These are phyloP conservation scores for Penicillium mononematosum DNA, from an alignment of 495 filamentous ascomycete genomes.

Conservation along the genomic window DNA sequence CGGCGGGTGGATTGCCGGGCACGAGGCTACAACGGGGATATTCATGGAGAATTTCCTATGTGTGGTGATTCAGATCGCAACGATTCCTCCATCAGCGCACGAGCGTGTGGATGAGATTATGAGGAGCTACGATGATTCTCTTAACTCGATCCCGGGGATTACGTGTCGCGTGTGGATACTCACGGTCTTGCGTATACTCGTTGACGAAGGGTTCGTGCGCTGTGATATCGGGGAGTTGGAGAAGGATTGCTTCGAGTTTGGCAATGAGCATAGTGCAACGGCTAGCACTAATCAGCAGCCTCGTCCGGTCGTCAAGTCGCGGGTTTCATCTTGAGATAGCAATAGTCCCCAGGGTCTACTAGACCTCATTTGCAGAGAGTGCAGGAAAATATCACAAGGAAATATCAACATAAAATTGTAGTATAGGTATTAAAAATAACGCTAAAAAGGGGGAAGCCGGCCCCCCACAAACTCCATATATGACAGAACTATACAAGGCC, in stretches of 20 bases:
- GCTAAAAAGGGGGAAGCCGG: neutral
- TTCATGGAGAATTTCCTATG: neutral
- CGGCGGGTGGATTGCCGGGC: neutral
- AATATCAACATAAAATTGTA: neutral
- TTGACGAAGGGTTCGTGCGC: neutral
- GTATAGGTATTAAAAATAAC: neutral
- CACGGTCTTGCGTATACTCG: neutral
- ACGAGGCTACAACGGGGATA: neutral
- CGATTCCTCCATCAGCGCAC: neutral
- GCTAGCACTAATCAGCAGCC: neutral
- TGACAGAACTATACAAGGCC: neutral
- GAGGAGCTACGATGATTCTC: neutral
- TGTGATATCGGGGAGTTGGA: constrained; percentile 2
- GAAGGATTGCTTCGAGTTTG: constrained; percentile 5
- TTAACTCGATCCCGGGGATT: neutral
- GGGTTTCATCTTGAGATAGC: neutral
- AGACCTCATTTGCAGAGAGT: neutral
- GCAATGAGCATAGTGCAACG: neutral
- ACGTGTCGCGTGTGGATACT: constrained; percentile 2
- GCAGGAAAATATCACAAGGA: neutral
- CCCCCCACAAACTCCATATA: neutral
- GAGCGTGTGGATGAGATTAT: neutral
- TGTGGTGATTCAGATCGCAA: neutral
- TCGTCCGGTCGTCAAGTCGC: neutral
- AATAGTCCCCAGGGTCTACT: neutral